phyloP scores from a whole-genome alignment of 352 stramenopile genomes.

The Pilasporangium apinafurcum region DNA sequence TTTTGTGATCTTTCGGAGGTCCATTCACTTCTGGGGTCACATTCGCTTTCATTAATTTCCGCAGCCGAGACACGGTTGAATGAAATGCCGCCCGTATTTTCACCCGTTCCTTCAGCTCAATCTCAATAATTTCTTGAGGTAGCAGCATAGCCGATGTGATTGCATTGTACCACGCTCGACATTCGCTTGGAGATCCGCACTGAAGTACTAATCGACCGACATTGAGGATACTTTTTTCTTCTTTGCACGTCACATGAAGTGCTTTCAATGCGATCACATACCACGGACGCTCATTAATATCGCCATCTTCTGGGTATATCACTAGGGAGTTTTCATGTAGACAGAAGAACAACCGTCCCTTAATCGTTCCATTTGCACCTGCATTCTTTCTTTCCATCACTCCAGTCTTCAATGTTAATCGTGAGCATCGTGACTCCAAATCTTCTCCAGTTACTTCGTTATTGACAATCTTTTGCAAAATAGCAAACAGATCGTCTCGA shows the following conservation, averaged over 20 bases:
- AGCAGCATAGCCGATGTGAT: slow-evolving; percentile 55
- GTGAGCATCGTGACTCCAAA: slow-evolving; percentile 57
- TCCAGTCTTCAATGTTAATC: slow-evolving; percentile 71
- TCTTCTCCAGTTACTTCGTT: slow-evolving; percentile 60
- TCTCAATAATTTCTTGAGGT: slow-evolving; percentile 62
- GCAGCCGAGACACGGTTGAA: slow-evolving; percentile 57
- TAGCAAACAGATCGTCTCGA: slow-evolving; percentile 62
- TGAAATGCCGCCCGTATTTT: slow-evolving; percentile 67
- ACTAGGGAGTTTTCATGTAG: slow-evolving; percentile 75
- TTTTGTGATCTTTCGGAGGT: slow-evolving; percentile 60
- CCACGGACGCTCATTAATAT: slow-evolving; percentile 56
- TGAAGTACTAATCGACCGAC: slow-evolving; percentile 56
- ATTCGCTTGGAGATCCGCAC: slow-evolving; percentile 45
- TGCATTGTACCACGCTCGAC: slow-evolving; percentile 66
- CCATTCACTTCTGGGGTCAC: slow-evolving; percentile 70
- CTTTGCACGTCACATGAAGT: slow-evolving; percentile 53
- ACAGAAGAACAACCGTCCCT: slow-evolving; percentile 68
- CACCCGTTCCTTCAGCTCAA: slow-evolving; percentile 69
- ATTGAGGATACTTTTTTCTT: slow-evolving; percentile 57
- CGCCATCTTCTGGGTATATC: slow-evolving; percentile 69
- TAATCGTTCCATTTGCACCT: slow-evolving; percentile 41
- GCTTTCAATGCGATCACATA: slow-evolving; percentile 69
- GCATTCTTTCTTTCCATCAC: slow-evolving; percentile 64
- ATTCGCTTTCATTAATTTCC: slow-evolving; percentile 68
- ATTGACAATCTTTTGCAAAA: slow-evolving; percentile 65